phyloP scores from a whole-genome alignment of 345 rosid genomes.

The Melastoma malabathricum region DNA sequence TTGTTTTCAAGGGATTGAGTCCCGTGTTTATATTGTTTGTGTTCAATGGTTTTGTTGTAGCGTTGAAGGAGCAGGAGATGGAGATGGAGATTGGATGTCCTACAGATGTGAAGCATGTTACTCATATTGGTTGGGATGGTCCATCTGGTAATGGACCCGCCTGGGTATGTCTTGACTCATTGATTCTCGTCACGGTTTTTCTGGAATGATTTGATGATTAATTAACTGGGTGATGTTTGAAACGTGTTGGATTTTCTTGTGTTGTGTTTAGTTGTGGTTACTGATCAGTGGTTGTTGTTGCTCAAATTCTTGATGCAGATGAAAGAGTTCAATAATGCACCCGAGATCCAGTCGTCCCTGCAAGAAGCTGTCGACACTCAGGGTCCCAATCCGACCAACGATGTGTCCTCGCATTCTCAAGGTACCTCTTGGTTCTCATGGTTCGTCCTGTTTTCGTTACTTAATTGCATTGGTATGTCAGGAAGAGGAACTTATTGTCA shows the following conservation, averaged over 20 bases:
- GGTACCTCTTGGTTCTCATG: slow-evolving; percentile 16
- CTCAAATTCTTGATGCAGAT: slow-evolving; percentile 32
- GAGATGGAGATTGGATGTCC: slow-evolving; percentile 85
- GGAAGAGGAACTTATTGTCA: too few relatives aligned
- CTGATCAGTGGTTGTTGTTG: too few relatives aligned
- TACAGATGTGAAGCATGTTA: slow-evolving; percentile 86
- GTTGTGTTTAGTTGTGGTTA: too few relatives aligned
- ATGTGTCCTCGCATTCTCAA: slow-evolving; percentile 46
- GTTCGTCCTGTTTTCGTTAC: background rate
- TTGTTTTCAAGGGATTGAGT: background rate
- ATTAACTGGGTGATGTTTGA: background rate
- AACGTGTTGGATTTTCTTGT: too few relatives aligned
- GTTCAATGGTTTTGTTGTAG: slow-evolving; percentile 14
- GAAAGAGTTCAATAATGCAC: slow-evolving; percentile 58
- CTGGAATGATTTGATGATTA: background rate
- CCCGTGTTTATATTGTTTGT: background rate
- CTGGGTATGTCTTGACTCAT: slow-evolving; percentile 47
- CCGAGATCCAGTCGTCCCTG: slow-evolving; percentile 46
- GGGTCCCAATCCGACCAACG: slow-evolving; percentile 28
- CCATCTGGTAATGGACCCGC: slow-evolving; percentile 56
- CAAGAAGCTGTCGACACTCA: slow-evolving; percentile 17
- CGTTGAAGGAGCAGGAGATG: slow-evolving; percentile 61
- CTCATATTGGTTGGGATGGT: slow-evolving; percentile 84
- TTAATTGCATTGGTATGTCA: background rate
- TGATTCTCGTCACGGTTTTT: background rate